Conservation (phyloP, 305 asterid genomes). For the Solanum hybrid region DNA sequence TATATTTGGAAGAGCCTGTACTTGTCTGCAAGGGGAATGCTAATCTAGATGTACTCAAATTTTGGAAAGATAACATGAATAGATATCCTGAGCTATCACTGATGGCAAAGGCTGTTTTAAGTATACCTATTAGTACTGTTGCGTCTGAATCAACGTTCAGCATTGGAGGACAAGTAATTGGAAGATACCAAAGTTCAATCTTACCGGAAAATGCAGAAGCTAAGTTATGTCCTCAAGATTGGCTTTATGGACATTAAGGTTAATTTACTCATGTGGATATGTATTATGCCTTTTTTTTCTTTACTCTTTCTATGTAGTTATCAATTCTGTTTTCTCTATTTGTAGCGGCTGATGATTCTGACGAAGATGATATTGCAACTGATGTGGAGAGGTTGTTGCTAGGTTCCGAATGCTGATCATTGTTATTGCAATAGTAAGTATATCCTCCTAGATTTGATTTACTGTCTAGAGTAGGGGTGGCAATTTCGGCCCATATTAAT, state of each 20-base stretch:
- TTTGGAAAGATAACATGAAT: neutral
- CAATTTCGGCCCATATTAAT: no score
- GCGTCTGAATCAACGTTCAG: neutral
- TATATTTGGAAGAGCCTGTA: neutral
- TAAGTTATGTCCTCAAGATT: neutral
- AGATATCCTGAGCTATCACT: neutral
- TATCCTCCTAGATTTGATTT: no score
- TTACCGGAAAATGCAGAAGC: neutral
- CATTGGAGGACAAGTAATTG: neutral
- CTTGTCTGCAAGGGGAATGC: neutral
- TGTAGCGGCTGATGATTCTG: neutral
- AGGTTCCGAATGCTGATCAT: neutral
- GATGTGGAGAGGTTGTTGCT: neutral
- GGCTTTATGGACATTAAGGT: neutral
- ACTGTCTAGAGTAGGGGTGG: no score
- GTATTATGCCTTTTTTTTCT: neutral
- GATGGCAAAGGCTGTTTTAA: neutral
- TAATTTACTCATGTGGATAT: neutral
- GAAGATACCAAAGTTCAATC: neutral
- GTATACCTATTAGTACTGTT: neutral
- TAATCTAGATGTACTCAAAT: neutral
- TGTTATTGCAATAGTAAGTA: no score
- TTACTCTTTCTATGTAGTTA: neutral
- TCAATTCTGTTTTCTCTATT: neutral
- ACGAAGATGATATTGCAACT: neutral